phyloP scores from a whole-genome alignment of 805 yeast genomes.

The Zygosaccharomyces rouxii region DNA sequence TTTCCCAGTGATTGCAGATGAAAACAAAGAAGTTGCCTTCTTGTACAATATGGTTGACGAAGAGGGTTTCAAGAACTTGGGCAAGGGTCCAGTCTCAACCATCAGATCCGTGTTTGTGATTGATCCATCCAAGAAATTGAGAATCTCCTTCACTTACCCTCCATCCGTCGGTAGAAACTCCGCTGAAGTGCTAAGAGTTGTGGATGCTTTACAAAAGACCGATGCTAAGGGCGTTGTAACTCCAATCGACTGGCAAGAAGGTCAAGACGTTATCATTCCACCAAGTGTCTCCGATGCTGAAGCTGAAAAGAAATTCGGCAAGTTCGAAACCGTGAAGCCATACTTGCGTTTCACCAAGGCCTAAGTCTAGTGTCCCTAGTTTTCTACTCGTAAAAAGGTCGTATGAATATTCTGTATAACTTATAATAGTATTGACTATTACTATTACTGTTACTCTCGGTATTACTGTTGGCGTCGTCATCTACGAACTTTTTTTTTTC shows the following conservation, averaged over 20 bases:
- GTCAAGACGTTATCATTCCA: constrained; percentile 90
- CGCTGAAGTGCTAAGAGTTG: constrained; percentile 83
- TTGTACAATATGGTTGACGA: constrained; percentile 85
- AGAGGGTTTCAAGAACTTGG: constrained; percentile 70
- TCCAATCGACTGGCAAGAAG: constrained; percentile 86
- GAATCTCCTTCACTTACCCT: constrained; percentile 84
- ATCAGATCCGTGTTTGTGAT: constrained; percentile 89
- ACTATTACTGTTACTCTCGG: neutral
- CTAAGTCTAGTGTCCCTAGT: constrained; percentile 5
- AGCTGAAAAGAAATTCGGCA: constrained; percentile 78
- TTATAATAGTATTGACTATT: neutral
- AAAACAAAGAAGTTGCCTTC: constrained; percentile 77
- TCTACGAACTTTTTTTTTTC: constrained; percentile 1
- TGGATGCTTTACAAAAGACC: constrained; percentile 82
- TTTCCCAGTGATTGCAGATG: constrained; percentile 91
- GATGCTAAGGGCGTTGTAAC: constrained; percentile 83
- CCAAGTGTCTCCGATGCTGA: constrained; percentile 77
- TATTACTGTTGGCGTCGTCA: neutral
- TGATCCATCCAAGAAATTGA: constrained; percentile 85
- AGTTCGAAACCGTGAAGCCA: constrained; percentile 82
- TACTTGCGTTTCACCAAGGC: constrained; percentile 71
- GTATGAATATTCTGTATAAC: neutral
- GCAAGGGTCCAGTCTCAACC: constrained; percentile 73
- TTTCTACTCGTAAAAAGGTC: neutral
- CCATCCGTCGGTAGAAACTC: constrained; percentile 94